These are phyloP conservation scores for Exidia glandulosa DNA, from an alignment of 768 basidiomycete genomes.

Conservation along the genomic window DNA sequence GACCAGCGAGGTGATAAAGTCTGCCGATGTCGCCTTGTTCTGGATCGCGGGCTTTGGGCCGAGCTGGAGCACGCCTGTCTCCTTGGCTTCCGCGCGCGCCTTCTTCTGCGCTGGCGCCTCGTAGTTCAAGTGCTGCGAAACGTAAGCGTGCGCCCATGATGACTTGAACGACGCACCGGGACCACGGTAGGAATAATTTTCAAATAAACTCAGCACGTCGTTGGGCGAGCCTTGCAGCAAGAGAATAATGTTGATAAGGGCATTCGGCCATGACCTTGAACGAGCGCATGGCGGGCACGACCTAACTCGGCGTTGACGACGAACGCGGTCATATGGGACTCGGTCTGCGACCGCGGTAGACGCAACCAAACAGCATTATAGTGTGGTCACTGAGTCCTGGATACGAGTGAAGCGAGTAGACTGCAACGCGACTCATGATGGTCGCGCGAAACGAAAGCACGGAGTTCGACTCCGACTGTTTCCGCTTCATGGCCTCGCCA, in stretches of 20 bases:
- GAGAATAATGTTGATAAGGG: slow-evolving; percentile 81
- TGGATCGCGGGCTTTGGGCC: slow-evolving; percentile 68
- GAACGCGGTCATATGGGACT: slow-evolving; percentile 68
- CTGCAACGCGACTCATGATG: no score
- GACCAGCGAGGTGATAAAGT: slow-evolving; percentile 81
- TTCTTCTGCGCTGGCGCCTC: slow-evolving; percentile 74
- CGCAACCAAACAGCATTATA: no score
- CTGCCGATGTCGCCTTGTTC: slow-evolving; percentile 64
- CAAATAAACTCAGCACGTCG: slow-evolving; percentile 54
- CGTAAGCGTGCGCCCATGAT: not conserved
- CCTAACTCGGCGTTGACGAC: slow-evolving; percentile 43
- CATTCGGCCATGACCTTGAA: slow-evolving; percentile 94
- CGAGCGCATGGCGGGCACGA: slow-evolving; percentile 67
- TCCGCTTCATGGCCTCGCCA: no score
- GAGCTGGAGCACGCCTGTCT: slow-evolving; percentile 70
- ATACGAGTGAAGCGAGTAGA: no score
- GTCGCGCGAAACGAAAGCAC: no score
- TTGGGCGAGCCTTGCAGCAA: slow-evolving; percentile 77
- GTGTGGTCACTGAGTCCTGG: no score
- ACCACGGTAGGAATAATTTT: slow-evolving; percentile 69
- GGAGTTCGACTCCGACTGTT: no score
- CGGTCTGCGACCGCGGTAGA: slow-evolving; percentile 51
- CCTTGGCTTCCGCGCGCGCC: slow-evolving; percentile 67
- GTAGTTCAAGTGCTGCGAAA: slow-evolving; percentile 1
- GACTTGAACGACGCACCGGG: slow-evolving; percentile 23